Evolutionary conservation across 768 basidiomycete genomes (phyloP).

Genomic region (Kwoniella shandongensis): DNA sequence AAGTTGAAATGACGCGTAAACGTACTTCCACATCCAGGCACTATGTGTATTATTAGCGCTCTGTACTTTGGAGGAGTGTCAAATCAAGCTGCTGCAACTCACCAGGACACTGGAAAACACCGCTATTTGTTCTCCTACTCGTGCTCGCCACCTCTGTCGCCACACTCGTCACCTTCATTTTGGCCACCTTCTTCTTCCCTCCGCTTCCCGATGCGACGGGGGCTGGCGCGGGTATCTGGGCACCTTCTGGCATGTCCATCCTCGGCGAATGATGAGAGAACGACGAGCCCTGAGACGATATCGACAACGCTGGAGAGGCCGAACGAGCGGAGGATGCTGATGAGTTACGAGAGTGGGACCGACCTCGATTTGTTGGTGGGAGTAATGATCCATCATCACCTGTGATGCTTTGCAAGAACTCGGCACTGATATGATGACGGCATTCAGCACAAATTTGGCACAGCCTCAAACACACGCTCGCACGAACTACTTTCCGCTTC

Average conservation of each 20-base stretch:
- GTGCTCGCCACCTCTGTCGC: constrained; percentile 85
- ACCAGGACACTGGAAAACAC: constrained; percentile 73
- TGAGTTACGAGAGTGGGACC: constrained; percentile 42
- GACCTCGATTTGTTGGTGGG: constrained; percentile 33
- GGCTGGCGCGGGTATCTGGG: constrained; percentile 4
- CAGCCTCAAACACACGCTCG: not conserved
- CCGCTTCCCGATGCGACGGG: constrained; percentile 4
- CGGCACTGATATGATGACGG: constrained; percentile 24
- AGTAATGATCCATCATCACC: constrained; percentile 45
- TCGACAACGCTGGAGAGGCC: constrained; percentile 41
- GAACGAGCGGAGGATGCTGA: constrained; percentile 43
- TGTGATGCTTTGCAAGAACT: constrained; percentile 47
- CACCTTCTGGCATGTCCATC: constrained; percentile 41
- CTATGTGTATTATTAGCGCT: no score
- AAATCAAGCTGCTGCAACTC: no score
- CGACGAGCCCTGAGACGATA: constrained; percentile 41
- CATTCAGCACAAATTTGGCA: constrained; percentile 13
- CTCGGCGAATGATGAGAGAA: constrained; percentile 27
- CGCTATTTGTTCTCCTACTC: constrained; percentile 81
- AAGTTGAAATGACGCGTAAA: constrained; percentile 91
- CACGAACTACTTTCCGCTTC: constrained; percentile 5
- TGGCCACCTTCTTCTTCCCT: constrained; percentile 56
- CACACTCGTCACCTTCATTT: constrained; percentile 85
- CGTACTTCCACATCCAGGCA: constrained; percentile 84
- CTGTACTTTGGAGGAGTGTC: not conserved